phyloP scores from a whole-genome alignment of 2,329 filamentous ascomycete species.

The Chaetomiaceae sp. region DNA sequence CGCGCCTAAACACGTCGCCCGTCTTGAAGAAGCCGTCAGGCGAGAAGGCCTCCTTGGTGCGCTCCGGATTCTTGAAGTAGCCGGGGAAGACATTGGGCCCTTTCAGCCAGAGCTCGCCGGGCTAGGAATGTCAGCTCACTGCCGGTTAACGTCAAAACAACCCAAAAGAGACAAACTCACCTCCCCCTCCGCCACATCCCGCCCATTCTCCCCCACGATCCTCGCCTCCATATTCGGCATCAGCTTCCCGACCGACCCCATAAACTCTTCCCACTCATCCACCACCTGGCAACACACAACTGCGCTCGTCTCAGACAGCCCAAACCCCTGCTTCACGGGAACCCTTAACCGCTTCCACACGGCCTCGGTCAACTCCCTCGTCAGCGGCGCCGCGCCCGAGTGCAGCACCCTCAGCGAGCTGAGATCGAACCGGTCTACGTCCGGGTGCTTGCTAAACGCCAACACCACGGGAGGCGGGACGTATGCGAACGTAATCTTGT shows the following conservation, averaged over 20 bases:
- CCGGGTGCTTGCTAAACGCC: conserved; percentile 71
- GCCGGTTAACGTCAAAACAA: neutral
- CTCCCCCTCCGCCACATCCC: conserved; percentile 51
- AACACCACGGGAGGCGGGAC: conserved; percentile 83
- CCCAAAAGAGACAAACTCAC: conserved; percentile 21
- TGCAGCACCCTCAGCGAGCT: conserved; percentile 77
- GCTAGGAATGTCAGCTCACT: conserved; percentile 34
- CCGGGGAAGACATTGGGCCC: conserved; percentile 79
- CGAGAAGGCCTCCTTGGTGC: conserved; percentile 67
- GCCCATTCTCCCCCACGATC: conserved; percentile 63
- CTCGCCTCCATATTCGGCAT: conserved; percentile 76
- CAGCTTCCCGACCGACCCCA: conserved; percentile 74
- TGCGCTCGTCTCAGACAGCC: conserved; percentile 81
- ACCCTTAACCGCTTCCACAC: conserved; percentile 71
- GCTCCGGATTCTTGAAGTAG: conserved; percentile 69
- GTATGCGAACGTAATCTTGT: conserved; percentile 72
- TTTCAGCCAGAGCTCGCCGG: conserved; percentile 71
- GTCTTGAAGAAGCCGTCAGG: conserved; percentile 84
- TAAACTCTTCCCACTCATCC: conserved; percentile 69
- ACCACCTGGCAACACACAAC: conserved; percentile 70
- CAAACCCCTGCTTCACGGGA: conserved; percentile 89
- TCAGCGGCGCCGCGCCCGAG: conserved; percentile 81
- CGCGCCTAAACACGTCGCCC: conserved; percentile 78
- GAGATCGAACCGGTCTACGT: conserved; percentile 76
- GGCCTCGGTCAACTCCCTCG: conserved; percentile 70